Evolutionary conservation across 106 monocot species (phyloP).

Genomic region (Gastrodia elata): DNA sequence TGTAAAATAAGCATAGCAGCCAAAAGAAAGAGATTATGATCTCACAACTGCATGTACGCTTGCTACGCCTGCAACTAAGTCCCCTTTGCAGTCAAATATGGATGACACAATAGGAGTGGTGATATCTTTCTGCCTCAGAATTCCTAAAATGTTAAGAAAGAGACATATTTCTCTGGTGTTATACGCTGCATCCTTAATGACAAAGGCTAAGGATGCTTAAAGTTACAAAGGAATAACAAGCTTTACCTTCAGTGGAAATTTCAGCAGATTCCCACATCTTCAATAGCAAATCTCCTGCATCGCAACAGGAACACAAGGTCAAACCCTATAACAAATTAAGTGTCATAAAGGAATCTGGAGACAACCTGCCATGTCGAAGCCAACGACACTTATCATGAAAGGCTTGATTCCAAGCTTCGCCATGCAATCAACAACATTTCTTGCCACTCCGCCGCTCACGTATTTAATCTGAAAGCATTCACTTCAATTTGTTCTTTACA

Average conservation of each 20-base stretch:
- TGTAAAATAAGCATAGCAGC: neutral
- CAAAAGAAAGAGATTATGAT: conserved; percentile 9
- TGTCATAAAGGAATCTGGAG: neutral
- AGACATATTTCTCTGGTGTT: too few species aligned
- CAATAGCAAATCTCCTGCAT: conserved; percentile 48
- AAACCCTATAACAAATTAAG: neutral
- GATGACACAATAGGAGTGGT: conserved; percentile 62
- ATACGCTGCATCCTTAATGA: too few species aligned
- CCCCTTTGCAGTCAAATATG: conserved; percentile 59
- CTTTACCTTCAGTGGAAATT: conserved; percentile 66
- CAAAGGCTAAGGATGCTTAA: too few species aligned
- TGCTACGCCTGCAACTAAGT: conserved; percentile 60
- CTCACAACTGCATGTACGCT: conserved; percentile 77
- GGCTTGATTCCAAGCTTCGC: conserved; percentile 63
- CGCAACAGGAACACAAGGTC: conserved; percentile 7
- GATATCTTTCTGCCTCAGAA: conserved; percentile 23
- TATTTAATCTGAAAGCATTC: conserved; percentile 39
- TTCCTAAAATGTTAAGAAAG: conserved; percentile 32
- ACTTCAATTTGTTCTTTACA: neutral
- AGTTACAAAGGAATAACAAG: too few species aligned
- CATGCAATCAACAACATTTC: conserved; percentile 91
- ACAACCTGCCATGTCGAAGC: conserved; percentile 72
- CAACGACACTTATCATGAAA: conserved; percentile 75
- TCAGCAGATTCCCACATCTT: conserved; percentile 57
- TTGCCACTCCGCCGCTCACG: conserved; percentile 72